Conservation (phyloP, 2,329 filamentous ascomycete species). For the Verticillium tricorpus region DNA sequence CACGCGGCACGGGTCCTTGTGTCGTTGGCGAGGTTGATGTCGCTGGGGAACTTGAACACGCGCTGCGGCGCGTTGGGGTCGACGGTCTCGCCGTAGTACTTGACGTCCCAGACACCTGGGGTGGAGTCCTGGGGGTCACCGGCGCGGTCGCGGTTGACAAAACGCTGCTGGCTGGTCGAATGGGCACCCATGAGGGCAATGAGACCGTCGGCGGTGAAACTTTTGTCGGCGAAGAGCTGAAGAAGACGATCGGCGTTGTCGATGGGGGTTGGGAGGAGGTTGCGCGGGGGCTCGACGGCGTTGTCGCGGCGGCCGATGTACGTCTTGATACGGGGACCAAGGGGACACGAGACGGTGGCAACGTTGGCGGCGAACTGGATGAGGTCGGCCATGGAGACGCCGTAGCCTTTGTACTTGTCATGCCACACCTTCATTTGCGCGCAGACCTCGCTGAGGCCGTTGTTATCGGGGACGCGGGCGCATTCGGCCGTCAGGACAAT, state of each 20-base stretch:
- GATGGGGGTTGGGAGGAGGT: conserved; percentile 37
- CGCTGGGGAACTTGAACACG: conserved; percentile 37
- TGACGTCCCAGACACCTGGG: conserved; percentile 47
- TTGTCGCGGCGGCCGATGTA: conserved; percentile 48
- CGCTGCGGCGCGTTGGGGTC: conserved; percentile 23
- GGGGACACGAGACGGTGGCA: conserved; percentile 41
- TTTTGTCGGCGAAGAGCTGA: conserved; percentile 46
- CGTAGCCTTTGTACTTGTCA: conserved; percentile 32
- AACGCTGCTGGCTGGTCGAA: conserved; percentile 43
- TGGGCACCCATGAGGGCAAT: conserved; percentile 53
- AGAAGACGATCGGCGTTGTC: conserved; percentile 44
- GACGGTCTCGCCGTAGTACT: conserved; percentile 42
- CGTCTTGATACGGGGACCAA: conserved; percentile 42
- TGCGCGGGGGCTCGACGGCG: conserved; percentile 28
- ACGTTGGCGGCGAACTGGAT: conserved; percentile 48
- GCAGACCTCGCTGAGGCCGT: conserved; percentile 41
- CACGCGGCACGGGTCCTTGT: conserved; percentile 30
- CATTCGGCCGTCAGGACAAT: conserved; percentile 36
- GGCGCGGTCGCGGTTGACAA: conserved; percentile 32
- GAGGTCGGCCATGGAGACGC: conserved; percentile 49
- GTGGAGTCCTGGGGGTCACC: conserved; percentile 47
- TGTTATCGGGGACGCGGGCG: conserved; percentile 34
- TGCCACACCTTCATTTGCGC: conserved; percentile 32
- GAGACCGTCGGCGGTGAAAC: conserved; percentile 44
- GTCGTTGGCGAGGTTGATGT: conserved; percentile 32